Conservation (phyloP, 2,329 filamentous ascomycete species). For the Lachnellula suecica region DNA sequence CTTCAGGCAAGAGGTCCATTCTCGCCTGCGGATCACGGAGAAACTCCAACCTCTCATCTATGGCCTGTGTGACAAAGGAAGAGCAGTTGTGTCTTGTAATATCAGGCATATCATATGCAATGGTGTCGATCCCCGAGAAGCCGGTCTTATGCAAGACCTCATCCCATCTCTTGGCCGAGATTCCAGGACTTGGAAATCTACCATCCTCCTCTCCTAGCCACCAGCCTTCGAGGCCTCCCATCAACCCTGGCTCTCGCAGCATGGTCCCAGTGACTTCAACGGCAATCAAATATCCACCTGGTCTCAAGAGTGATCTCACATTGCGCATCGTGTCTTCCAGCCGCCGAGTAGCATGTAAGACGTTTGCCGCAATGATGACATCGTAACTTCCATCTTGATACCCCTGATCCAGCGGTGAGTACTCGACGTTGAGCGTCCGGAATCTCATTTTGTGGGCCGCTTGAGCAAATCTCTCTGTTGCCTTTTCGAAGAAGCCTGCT, state of each 20-base stretch:
- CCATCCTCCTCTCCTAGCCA: constrained; percentile 17
- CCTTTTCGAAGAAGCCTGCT: constrained; percentile 36
- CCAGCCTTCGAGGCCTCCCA: constrained; percentile 9
- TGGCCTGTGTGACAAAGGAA: too few species aligned
- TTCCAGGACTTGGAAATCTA: neutral
- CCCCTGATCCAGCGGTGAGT: constrained; percentile 29
- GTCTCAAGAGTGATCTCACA: constrained; percentile 37
- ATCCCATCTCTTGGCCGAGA: constrained; percentile 21
- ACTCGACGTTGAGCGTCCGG: constrained; percentile 33
- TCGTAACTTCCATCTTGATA: constrained; percentile 34
- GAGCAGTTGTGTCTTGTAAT: too few species aligned
- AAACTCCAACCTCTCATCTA: too few species aligned
- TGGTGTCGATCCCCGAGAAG: too few species aligned
- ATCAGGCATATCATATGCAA: too few species aligned
- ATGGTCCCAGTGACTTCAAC: constrained; percentile 1
- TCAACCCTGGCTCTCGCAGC: neutral
- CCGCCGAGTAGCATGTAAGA: constrained; percentile 37
- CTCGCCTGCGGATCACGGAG: too few species aligned
- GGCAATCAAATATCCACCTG: constrained; percentile 41
- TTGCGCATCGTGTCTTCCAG: constrained; percentile 30
- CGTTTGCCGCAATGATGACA: constrained; percentile 36
- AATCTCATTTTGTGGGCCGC: constrained; percentile 22
- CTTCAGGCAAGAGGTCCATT: too few species aligned
- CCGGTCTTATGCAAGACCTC: constrained; percentile 4
- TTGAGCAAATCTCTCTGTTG: constrained; percentile 26